Base-by-base conservation (phyloP, 2,329 filamentous ascomycete genomes). In the Xylariaceae sp. region DNA sequence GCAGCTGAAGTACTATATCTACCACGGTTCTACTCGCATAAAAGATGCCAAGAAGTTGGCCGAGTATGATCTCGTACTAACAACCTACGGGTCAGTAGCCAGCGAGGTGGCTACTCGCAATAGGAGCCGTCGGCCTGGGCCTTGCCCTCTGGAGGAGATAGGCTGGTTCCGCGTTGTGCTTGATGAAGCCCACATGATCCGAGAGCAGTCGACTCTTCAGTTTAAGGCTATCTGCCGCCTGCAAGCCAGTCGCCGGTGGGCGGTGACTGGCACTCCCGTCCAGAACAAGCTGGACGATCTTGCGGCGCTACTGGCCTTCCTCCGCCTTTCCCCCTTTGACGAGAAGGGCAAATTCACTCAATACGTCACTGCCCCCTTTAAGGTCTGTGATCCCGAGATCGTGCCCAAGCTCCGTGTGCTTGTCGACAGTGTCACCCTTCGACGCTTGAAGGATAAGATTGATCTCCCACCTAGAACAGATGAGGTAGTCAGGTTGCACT, bases 111-210 rank as follows among this genome's bases (percentile, higher is more conserved):
- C 71, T 28, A 67, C 74, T 16, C 75, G 81, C 18, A 71, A 67
- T 36, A 76, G 77, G 37, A 63, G 67, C 14, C 21, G 21, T 19
- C 83, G 78, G 49, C 63, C 66, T 11, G 77, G 75, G 2, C 43
- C 60, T 5, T 77, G 70, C 44, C 83, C 88, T 0, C 62, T 95
- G 23, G 76, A 81, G 34, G 78, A 83, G 46, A 76, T 94, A 39
- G 85, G 87, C 40, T 94, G 89, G 84, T 95, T 94, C 56, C 82
- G 90, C 14, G 83, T 96, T 34, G 87, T 95, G 1, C 72, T 96
- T 1, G 90, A 96, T 44, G 90, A 98, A 60, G 92, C 89, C 1
- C 92, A 98, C 56, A 84, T 84, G 59, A 96, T 98, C 44, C 84
- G 92, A 17, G 90, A 93, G 48, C 81, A 85, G 42, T 75, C 70